A percentile compares a stretch with the other conserved stretches of the same genome.
Evolutionary conservation across 2,329 filamentous ascomycete genomes (phyloP).

Genomic region (Talaromyces verruculosus): DNA sequence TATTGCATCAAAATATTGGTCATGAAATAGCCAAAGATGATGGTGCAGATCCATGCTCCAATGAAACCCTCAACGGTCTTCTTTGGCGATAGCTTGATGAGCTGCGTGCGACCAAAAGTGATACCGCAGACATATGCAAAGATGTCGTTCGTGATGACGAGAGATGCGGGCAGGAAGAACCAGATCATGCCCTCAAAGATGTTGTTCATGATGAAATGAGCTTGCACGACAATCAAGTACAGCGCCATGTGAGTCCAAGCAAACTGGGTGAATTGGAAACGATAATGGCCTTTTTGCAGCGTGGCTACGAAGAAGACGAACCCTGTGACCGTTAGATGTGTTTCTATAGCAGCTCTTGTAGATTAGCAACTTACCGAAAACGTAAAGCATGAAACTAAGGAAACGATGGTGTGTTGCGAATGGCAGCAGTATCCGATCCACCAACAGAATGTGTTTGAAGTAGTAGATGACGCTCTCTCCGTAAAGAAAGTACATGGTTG

Average conservation of each 20-base stretch:
- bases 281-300: conserved; percentile 92
- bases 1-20: conserved; percentile 83
- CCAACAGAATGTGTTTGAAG: conserved; percentile 97
- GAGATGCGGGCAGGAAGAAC: conserved; percentile 93
- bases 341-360: background rate
- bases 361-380: conserved; percentile 69
- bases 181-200: conserved; percentile 99
- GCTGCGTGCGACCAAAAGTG: conserved; percentile 89
- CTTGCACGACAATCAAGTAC: conserved; percentile 95
- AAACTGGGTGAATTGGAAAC: conserved; percentile 98
- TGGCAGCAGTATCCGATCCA: conserved; percentile 88
- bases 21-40: conserved; percentile 77
- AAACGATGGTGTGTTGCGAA: conserved; percentile 97
- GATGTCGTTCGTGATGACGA: conserved; percentile 98
- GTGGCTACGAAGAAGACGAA: conserved; percentile 98
- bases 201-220: conserved; percentile 99
- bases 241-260: conserved; percentile 99
- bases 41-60: conserved; percentile 91
- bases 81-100: conserved; percentile 97
- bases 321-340: conserved; percentile 53
- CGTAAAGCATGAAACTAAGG: conserved; percentile 97
- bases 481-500: conserved; percentile 98
- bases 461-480: conserved; percentile 99
- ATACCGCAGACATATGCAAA: conserved; percentile 98
- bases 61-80: conserved; percentile 99